phyloP scores from a whole-genome alignment of 345 rosid species.

The Luvunga scandens region DNA sequence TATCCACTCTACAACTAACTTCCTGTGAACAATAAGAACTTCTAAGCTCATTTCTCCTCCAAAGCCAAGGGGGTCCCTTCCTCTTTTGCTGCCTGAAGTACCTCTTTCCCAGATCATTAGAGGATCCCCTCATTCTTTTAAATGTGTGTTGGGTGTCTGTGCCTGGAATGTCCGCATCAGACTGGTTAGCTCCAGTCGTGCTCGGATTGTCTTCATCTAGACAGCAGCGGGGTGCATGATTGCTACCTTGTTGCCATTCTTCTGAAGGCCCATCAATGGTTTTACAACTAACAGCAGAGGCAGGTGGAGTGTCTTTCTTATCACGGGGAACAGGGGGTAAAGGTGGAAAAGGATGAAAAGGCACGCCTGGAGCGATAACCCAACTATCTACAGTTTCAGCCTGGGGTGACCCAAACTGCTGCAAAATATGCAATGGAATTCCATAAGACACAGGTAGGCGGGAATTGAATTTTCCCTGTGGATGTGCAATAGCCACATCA shows the following conservation, averaged over 20 bases:
- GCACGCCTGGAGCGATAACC: conserved; percentile 80
- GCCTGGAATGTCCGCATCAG: conserved; percentile 31
- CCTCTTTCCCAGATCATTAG: conserved; percentile 62
- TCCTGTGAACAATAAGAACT: conserved; percentile 38
- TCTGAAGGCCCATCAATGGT: conserved; percentile 11
- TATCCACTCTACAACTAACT: conserved; percentile 42
- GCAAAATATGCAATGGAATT: conserved; percentile 61
- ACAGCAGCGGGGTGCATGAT: conserved; percentile 16
- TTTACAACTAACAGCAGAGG: conserved; percentile 24
- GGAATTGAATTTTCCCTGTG: conserved; percentile 59
- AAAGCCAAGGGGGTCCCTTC: conserved; percentile 59
- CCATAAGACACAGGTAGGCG: conserved; percentile 79
- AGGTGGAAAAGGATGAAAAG: conserved; percentile 90
- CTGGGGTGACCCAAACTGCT: conserved; percentile 56
- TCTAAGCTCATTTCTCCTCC: conserved; percentile 38
- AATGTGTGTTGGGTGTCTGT: conserved; percentile 28
- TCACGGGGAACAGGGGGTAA: conserved; percentile 56
- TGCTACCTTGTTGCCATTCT: conserved; percentile 17
- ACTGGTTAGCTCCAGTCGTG: conserved; percentile 27
- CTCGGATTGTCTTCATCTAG: conserved; percentile 34
- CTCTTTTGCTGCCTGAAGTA: conserved; percentile 79
- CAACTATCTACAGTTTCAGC: conserved; percentile 49
- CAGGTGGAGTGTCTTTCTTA: conserved; percentile 30
- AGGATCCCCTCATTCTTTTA: conserved; percentile 51
- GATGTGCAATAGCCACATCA: conserved; percentile 42